Conservation (phyloP, 257 asterid genomes). For the Ophiorrhiza pumila region DNA sequence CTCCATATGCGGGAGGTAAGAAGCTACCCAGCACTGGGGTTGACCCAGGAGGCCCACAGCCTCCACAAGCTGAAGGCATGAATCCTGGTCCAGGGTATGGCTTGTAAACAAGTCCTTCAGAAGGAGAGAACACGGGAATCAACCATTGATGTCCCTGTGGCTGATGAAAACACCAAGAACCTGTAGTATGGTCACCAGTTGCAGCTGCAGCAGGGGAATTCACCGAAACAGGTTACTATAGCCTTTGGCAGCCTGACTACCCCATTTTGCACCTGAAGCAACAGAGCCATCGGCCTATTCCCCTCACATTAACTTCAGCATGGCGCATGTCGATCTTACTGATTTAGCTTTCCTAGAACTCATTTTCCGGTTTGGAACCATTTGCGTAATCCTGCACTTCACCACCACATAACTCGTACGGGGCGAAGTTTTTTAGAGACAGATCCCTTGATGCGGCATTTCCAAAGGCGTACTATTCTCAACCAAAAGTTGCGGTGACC, state of each 20-base stretch:
- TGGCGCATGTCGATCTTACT: constrained; percentile 58
- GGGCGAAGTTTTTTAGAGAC: constrained; percentile 48
- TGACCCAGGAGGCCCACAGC: constrained; percentile 35
- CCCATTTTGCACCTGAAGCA: constrained; percentile 41
- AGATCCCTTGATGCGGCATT: constrained; percentile 41
- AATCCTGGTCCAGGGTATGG: constrained; percentile 65
- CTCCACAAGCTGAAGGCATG: constrained; percentile 32
- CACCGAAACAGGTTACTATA: constrained; percentile 21
- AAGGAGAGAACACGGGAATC: constrained; percentile 87
- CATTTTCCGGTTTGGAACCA: constrained; percentile 37
- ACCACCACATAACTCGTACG: constrained; percentile 28
- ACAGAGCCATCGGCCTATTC: constrained; percentile 38
- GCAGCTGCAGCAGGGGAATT: constrained; percentile 30
- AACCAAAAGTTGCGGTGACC: constrained; percentile 52
- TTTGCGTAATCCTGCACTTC: constrained; percentile 34
- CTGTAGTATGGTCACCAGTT: constrained; percentile 28
- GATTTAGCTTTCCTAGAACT: constrained; percentile 31
- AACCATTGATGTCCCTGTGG: constrained; percentile 76
- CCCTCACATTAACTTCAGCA: constrained; percentile 58
- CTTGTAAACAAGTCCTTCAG: constrained; percentile 86
- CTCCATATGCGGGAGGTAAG: constrained; percentile 43
- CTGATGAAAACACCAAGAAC: constrained; percentile 43
- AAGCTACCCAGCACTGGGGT: constrained; percentile 42
- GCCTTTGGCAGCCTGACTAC: constrained; percentile 25
- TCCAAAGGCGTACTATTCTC: constrained; percentile 42